These are phyloP conservation scores for Trifolium dubium DNA, from an alignment of 306 rosid species.

Conservation along the genomic window DNA sequence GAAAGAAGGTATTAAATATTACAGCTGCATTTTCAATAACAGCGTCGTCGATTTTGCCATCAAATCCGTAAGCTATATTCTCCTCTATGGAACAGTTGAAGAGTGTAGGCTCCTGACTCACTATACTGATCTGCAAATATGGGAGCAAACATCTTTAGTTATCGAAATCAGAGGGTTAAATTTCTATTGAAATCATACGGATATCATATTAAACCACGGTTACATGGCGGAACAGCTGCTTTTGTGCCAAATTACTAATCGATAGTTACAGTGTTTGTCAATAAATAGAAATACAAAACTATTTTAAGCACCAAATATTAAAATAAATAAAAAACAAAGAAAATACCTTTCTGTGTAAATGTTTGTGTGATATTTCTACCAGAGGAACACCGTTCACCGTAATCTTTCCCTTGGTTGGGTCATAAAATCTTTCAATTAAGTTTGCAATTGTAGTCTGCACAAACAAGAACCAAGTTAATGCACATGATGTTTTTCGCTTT, in stretches of 20 bases:
- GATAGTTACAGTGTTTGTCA: not conserved
- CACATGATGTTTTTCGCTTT: slow-evolving; percentile 3
- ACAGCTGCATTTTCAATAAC: slow-evolving; percentile 76
- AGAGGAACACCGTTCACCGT: slow-evolving; percentile 74
- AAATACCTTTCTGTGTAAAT: slow-evolving; percentile 78
- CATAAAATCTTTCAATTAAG: slow-evolving; percentile 87
- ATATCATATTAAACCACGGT: slow-evolving; percentile 21
- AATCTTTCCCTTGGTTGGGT: slow-evolving; percentile 76
- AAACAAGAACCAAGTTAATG: slow-evolving; percentile 29
- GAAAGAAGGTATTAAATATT: slow-evolving; percentile 40
- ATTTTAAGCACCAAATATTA: slow-evolving; percentile 1
- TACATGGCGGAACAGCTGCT: slow-evolving; percentile 18
- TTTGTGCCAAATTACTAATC: slow-evolving; percentile 27
- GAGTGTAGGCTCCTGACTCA: slow-evolving; percentile 81
- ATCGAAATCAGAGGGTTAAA: slow-evolving; percentile 23
- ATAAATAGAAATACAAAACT: slow-evolving; percentile 15
- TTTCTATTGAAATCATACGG: slow-evolving; percentile 30
- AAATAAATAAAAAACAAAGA: not conserved
- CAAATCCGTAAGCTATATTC: slow-evolving; percentile 80
- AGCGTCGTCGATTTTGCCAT: slow-evolving; percentile 56
- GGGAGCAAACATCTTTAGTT: slow-evolving; percentile 28
- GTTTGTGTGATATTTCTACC: slow-evolving; percentile 74
- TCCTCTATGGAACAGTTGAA: slow-evolving; percentile 85
- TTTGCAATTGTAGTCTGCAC: slow-evolving; percentile 91
- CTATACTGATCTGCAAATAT: slow-evolving; percentile 73